phyloP scores from a whole-genome alignment of 306 rosid species.

The Erythrophleum fordii region DNA sequence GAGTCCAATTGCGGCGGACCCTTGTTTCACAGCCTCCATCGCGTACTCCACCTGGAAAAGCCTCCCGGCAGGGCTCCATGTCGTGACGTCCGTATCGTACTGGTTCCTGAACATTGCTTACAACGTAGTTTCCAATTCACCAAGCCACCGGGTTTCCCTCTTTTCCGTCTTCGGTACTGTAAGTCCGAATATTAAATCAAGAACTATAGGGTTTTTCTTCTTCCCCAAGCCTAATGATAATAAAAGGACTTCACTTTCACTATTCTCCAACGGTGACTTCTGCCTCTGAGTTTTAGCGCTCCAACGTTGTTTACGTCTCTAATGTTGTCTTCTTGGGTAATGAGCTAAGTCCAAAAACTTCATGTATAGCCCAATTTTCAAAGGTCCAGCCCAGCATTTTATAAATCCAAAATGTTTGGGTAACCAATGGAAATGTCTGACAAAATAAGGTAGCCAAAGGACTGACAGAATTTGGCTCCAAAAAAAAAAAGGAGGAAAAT shows the following conservation, averaged over 20 bases:
- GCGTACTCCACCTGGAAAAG: constrained; percentile 97
- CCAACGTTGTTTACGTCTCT: neutral
- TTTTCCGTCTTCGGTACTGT: neutral
- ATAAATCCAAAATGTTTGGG: neutral
- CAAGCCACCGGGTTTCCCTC: neutral
- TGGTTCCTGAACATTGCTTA: constrained; percentile 77
- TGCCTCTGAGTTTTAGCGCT: neutral
- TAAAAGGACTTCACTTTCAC: neutral
- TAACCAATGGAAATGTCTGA: neutral
- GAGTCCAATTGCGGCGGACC: constrained; percentile 96
- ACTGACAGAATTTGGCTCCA: neutral
- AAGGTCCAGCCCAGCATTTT: neutral
- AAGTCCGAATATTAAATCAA: neutral
- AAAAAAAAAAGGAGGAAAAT: neutral
- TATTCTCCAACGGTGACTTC: neutral
- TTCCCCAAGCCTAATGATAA: constrained; percentile 14
- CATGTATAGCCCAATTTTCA: neutral
- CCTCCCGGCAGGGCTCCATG: constrained; percentile 94
- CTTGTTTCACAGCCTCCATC: constrained; percentile 98
- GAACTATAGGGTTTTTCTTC: constrained; percentile 20
- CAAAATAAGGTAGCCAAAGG: neutral
- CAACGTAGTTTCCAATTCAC: constrained; percentile 25
- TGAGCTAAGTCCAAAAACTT: neutral
- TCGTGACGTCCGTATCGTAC: constrained; percentile 93
- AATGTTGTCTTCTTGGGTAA: neutral